phyloP scores from a whole-genome alignment of 306 rosid genomes.

The Vigna trinervia region DNA sequence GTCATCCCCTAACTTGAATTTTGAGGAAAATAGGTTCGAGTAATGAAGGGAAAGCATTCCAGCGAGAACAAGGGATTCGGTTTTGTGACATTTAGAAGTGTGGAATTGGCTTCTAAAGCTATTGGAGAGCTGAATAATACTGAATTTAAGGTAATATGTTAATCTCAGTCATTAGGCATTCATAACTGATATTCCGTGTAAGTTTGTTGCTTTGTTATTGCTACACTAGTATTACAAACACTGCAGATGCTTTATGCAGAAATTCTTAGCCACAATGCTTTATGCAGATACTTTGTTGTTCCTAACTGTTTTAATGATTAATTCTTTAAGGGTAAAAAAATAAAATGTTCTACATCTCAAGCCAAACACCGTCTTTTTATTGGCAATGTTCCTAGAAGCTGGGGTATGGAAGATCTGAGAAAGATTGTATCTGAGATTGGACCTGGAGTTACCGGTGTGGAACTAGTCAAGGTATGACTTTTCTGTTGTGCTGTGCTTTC shows the following conservation, averaged over 20 bases:
- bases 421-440: slow-evolving; percentile 77
- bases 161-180: slow-evolving; percentile 8
- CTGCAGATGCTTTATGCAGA: slow-evolving; percentile 25
- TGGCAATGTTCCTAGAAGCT: slow-evolving; percentile 93
- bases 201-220: slow-evolving; percentile 7
- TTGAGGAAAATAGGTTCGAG: slow-evolving; percentile 74
- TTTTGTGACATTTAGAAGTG: slow-evolving; percentile 84
- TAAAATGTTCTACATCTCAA: slow-evolving; percentile 91
- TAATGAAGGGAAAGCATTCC: slow-evolving; percentile 87
- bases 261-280: not conserved
- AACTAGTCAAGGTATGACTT: slow-evolving; percentile 81
- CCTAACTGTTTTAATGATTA: slow-evolving; percentile 39
- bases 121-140: slow-evolving; percentile 78
- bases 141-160: slow-evolving; percentile 73
- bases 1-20: slow-evolving; percentile 35
- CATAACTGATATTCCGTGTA: slow-evolving; percentile 6
- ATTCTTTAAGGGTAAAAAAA: slow-evolving; percentile 72
- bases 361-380: slow-evolving; percentile 96
- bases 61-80: slow-evolving; percentile 82
- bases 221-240: slow-evolving; percentile 29
- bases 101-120: slow-evolving; percentile 87
- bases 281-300: too few species aligned
- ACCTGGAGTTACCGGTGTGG: slow-evolving; percentile 88
- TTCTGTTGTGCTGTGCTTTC: slow-evolving; percentile 12
- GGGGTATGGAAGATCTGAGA: slow-evolving; percentile 86